Base-by-base conservation (phyloP, 140 eudicot genomes). In the Flaveria floridana region DNA sequence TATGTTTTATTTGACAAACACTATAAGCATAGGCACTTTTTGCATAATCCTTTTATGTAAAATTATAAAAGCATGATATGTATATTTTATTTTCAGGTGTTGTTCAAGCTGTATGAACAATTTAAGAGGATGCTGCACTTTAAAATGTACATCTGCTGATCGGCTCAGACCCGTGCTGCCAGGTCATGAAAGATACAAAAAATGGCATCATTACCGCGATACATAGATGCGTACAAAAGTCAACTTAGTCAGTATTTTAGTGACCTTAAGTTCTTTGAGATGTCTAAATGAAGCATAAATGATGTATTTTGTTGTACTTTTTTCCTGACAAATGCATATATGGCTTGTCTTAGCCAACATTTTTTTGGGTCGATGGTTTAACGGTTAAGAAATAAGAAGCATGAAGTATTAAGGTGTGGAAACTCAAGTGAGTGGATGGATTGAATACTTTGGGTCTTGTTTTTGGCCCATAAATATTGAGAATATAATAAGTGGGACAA, bases 131-230 rank as follows among this genome's bases (percentile, higher is more conserved):
- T 90, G 99, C 69, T 93, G 97, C 82, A 90, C 85, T 47, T n/a
- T 71, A 16, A 19, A 82, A 2, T 93, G 99, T 84, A 86, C 87
- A 37, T 81, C 86, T 76, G 98, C 97, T 30, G 77, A 84, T 69
- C 85, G 98, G 50, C 85, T 88, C 62, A 86, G 98, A 75, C 98
- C 97, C 8, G 84, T 85, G 68, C 85, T 90, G 13, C 79, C 83
- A 0, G 91, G 93, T 19, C 84, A 83, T 13, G 83, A 85, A 77
- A 86, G 97, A 83, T 93, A 93, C 78, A 76, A 90, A 68, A 93
- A 93, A 82, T 93, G 98, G 98, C 98, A 93, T 70, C 76, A 86
- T 30, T 90, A 93, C 46, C 88, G 98, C 65, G 96, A 85, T 70
- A 69, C 80, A 61, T 74, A 73, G 70, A 65, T n/a, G 30, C 9